A percentile compares a stretch with the other conserved stretches of the same genome.
Evolutionary conservation across 257 asterid genomes (phyloP).

Genomic region (Lithospermum erythrorhizon): DNA sequence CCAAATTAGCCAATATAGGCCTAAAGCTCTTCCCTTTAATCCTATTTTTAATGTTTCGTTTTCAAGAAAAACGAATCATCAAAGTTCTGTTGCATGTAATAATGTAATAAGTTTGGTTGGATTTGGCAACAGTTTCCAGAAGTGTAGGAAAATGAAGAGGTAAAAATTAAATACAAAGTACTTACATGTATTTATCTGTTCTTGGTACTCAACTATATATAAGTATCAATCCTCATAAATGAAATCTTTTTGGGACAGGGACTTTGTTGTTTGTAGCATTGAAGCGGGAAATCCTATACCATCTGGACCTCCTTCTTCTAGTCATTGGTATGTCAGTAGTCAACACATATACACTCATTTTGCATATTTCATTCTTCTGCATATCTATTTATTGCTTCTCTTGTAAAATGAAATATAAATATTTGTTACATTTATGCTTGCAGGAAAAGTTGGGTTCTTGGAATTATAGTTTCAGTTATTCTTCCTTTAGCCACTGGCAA

Average conservation of each 20-base stretch:
- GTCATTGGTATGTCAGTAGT: constrained; percentile 1
- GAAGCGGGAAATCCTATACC: constrained; percentile 1
- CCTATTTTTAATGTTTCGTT: constrained; percentile 2
- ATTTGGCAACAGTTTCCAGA: background rate
- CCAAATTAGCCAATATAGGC: background rate
- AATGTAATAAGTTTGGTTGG: background rate
- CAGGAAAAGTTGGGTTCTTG: constrained; percentile 10
- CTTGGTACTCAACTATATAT: too few species aligned
- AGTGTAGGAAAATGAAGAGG: background rate
- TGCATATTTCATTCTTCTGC: too few species aligned
- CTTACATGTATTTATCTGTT: too few species aligned
- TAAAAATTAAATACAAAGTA: background rate
- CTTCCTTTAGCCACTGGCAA: constrained; percentile 7
- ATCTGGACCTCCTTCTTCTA: background rate
- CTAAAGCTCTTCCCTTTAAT: background rate
- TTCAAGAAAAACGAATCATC: background rate
- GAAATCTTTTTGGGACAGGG: background rate
- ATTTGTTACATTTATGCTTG: too few species aligned
- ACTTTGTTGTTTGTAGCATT: constrained; percentile 5
- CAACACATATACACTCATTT: too few species aligned
- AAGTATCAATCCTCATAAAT: too few species aligned
- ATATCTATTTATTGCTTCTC: too few species aligned
- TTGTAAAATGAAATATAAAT: too few species aligned
- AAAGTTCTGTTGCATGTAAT: background rate
- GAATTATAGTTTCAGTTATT: constrained; percentile 2